Base-by-base conservation (phyloP, 305 asterid genomes). In the Petunia hybrid region DNA sequence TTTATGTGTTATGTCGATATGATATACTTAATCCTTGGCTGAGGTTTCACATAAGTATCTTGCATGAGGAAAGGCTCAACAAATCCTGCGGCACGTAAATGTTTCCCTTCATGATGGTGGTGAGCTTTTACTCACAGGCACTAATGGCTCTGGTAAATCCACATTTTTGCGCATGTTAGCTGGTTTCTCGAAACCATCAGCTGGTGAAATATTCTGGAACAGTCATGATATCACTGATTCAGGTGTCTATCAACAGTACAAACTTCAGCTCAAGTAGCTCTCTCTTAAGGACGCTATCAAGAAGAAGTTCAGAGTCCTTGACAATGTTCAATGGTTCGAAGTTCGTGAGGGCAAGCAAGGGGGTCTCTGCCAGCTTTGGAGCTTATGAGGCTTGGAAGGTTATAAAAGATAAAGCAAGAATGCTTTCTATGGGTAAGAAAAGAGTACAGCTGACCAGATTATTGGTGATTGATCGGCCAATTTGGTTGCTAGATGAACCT, bases 1-100 rank as follows among this genome's bases (percentile, higher is more conserved):
- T 22, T 22, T 22, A 22, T 22, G 31, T 22, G 31, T 22, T 22
- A 22, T 22, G 31, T 22, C 31, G 31, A 22, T 22, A 22, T 22
- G 31, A 22, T 22, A 22, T 22, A 22, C 31, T 22, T 22, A 22
- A 22, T 22, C 31, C 0, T 22, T 22, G 31, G 31, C 31, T 22
- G 0, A 22, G 31, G 64, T 91, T 92, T 2, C 87, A 87, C 88
- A 91, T 22, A 91, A 55, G 95, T 92, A 35, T 87, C 97, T 6
- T 94, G 98, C 89, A 92, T 94, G 97, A 89, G 98, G 98, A 91
- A 94, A 92, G 12, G 98, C 93, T 7, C 98, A 94, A 76, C 97
- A 92, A 85, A 92, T 94, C 83, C 90, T 90, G 53, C 98, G 97
- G 12, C 89, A 93, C 51, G 91, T 92, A 70, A 95, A 93, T 45